A percentile compares a stretch with the other conserved stretches of the same genome.
Conservation (phyloP, 2,329 filamentous ascomycete species). For the Orbilia quercus region DNA sequence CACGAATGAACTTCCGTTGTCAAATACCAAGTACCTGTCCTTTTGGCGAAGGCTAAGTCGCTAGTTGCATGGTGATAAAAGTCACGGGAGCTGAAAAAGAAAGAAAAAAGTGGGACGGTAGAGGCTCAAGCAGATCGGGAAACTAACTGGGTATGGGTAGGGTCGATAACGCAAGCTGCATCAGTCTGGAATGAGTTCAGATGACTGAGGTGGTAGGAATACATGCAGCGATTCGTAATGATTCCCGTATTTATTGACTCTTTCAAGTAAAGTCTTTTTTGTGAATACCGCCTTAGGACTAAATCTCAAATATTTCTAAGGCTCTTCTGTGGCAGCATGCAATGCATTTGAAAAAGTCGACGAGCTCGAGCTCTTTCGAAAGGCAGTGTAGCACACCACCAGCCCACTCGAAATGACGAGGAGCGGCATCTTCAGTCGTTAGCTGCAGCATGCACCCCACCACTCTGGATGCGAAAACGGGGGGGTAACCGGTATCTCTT, state of each 20-base stretch:
- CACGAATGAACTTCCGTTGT: slow-evolving; percentile 21
- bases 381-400: slow-evolving; percentile 29
- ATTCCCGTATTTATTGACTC: too few relatives aligned
- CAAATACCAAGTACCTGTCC: slow-evolving; percentile 12
- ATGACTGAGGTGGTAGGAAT: background rate
- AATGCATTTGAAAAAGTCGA: slow-evolving; percentile 24
- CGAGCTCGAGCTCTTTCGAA: slow-evolving; percentile 45
- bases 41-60: slow-evolving; percentile 9
- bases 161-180: background rate
- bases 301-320: slow-evolving; percentile 31
- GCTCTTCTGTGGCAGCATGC: slow-evolving; percentile 17
- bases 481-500: background rate
- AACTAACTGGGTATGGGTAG: background rate
- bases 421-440: slow-evolving; percentile 25
- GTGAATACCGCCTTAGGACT: slow-evolving; percentile 16
- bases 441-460: slow-evolving; percentile 1
- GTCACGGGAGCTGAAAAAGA: slow-evolving; percentile 32
- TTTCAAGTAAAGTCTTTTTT: slow-evolving; percentile 1
- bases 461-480: background rate
- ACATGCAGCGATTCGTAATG: too few relatives aligned
- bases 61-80: slow-evolving; percentile 38
- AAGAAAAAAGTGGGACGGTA: slow-evolving; percentile 7
- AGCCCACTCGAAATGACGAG: slow-evolving; percentile 20
- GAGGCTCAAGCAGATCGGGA: slow-evolving; percentile 6
- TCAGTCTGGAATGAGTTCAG: background rate